Conservation (phyloP, 2,329 filamentous ascomycete species). For the Phialophora macrospora region DNA sequence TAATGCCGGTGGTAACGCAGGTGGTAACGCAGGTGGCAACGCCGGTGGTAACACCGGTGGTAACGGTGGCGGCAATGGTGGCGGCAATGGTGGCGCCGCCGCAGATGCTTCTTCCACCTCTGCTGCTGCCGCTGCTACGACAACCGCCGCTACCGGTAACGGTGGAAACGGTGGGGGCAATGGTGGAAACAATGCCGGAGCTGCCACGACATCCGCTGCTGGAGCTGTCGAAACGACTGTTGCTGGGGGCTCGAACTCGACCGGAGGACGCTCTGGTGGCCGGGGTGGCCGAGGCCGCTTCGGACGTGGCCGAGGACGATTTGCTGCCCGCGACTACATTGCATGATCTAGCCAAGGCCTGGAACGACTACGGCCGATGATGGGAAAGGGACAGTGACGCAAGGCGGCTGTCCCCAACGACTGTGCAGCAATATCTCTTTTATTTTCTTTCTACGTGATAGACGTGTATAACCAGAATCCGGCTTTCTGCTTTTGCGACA, state of each 20-base stretch:
- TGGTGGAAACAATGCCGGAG: slow-evolving; percentile 1
- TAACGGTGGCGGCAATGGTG: neutral
- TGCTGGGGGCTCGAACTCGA: slow-evolving; percentile 2
- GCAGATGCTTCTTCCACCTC: neutral
- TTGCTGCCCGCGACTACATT: slow-evolving; percentile 35
- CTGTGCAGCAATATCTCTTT: slow-evolving; percentile 16
- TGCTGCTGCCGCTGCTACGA: neutral
- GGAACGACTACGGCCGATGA: slow-evolving; percentile 1
- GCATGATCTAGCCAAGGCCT: slow-evolving; percentile 24
- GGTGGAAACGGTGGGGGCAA: slow-evolving; percentile 14
- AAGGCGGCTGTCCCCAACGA: slow-evolving; percentile 4
- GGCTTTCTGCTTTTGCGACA: slow-evolving; percentile 11
- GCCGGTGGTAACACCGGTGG: slow-evolving; percentile 15
- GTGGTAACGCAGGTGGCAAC: slow-evolving; percentile 44
- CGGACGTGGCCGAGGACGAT: slow-evolving; percentile 33
- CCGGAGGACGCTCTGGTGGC: slow-evolving; percentile 20
- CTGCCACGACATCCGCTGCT: neutral
- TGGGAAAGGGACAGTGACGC: slow-evolving; percentile 3
- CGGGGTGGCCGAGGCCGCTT: slow-evolving; percentile 26
- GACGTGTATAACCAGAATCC: slow-evolving; percentile 21
- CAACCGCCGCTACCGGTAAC: neutral
- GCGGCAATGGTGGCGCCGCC: slow-evolving; percentile 16
- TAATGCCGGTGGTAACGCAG: slow-evolving; percentile 54
- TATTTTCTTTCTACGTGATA: slow-evolving; percentile 18
- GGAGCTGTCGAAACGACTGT: neutral